phyloP scores from a whole-genome alignment of 148 eudicot genomes.

The Heliamphora exappendiculata region DNA sequence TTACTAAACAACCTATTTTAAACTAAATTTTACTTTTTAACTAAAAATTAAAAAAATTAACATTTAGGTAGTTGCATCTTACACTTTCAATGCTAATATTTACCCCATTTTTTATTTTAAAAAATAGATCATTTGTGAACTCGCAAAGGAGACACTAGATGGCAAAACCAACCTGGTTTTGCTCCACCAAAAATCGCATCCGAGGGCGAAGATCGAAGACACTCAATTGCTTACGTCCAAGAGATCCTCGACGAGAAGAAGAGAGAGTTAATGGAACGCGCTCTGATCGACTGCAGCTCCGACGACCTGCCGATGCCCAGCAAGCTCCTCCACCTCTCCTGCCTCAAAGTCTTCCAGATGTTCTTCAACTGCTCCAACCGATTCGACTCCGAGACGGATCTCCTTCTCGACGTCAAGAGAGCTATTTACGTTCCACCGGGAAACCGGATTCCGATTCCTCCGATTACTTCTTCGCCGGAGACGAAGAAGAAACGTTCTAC shows the following conservation, averaged over 20 bases:
- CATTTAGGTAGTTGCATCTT: not conserved
- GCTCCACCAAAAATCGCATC: slow-evolving; percentile 29
- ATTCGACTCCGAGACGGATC: slow-evolving; percentile 23
- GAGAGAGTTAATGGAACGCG: slow-evolving; percentile 25
- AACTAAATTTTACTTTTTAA: not conserved
- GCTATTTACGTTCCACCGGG: slow-evolving; percentile 29
- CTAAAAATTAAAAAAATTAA: not conserved
- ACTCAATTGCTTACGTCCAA: slow-evolving; percentile 23
- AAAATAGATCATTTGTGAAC: not conserved
- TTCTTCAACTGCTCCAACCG: slow-evolving; percentile 28
- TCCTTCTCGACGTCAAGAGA: slow-evolving; percentile 28
- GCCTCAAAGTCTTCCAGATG: slow-evolving; percentile 37
- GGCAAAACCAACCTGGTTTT: slow-evolving; percentile 33
- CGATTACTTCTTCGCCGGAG: not conserved
- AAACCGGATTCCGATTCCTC: not conserved
- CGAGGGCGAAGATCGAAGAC: slow-evolving; percentile 18
- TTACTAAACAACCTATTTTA: no score
- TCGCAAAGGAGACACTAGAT: slow-evolving; percentile 33
- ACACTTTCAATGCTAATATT: not conserved
- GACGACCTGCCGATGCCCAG: slow-evolving; percentile 19
- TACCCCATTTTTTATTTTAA: not conserved
- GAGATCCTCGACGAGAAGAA: slow-evolving; percentile 20
- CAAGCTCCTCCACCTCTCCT: slow-evolving; percentile 27
- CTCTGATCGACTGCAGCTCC: slow-evolving; percentile 9
- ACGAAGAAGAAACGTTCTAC: not conserved